Base-by-base conservation (phyloP, 352 stramenopile species). In the Globisporangium solare region DNA sequence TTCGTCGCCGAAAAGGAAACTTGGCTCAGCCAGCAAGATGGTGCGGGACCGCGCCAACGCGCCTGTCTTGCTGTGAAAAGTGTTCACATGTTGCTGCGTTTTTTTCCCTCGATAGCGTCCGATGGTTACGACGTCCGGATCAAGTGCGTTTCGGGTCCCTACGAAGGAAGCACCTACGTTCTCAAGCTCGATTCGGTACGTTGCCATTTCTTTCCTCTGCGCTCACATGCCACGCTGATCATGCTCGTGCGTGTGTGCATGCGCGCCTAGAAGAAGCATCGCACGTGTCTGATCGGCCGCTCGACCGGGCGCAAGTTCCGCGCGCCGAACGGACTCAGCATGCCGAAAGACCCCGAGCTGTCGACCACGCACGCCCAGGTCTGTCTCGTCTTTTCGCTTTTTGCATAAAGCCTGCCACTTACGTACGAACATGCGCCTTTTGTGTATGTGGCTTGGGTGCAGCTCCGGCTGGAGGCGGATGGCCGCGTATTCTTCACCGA, bases 301-400 rank as follows among this genome's bases (percentile, higher is more conserved):
- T 94, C 85, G 27, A 91, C 79, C 11, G 83, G 83, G 37, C 79
- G 80, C 50, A 94, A 94, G 56, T 94, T 90, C 42, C 76, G 78
- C 17, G 55, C 68, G 14, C 83, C 85, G 32, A 69, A 80, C 48
- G 85, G 85, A 7, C 55, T 94, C 48, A 93, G 83, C 45, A 61
- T 94, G 41, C 75, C 79, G 1, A 92, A 92, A 51, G 85, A 94
- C 61, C 73, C 67, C 3, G 82, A 94, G 52, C 58, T 94, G 2
- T 94, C 85, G 32, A 94, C 85, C n/a, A 88, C 80, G 1, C 85
- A 94, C 47, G 83, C 66, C 31, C 71, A 94, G 77, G 80, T 89
- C 7, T 6, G 5, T 35, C 7, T 35, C 27, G 27, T 35, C 7
- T 35, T 10, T 6, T 7, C 2, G 1, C 22, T 61, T 22, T 13